phyloP scores from a whole-genome alignment of 192 early-diverging fungal genomes.

The Podila horticola region DNA sequence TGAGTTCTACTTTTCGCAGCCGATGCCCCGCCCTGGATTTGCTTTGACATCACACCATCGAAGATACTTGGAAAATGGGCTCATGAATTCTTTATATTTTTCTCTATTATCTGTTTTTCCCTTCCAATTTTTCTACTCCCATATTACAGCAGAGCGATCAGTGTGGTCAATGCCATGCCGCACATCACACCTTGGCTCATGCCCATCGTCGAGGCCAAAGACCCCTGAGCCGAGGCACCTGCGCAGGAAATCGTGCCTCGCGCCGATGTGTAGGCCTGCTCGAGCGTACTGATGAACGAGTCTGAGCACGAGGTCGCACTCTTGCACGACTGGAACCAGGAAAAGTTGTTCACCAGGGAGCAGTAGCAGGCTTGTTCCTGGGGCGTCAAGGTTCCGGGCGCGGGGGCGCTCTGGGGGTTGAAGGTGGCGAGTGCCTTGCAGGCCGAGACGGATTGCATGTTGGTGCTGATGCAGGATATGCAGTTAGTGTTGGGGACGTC shows the following conservation, averaged over 20 bases:
- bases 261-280: not conserved
- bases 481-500: not conserved
- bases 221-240: not conserved
- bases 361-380: slow-evolving; percentile 9
- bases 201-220: not conserved
- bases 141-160: not conserved
- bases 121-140: not conserved
- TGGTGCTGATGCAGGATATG: not conserved
- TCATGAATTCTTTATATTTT: no score
- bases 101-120: no score
- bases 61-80: no score
- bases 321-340: slow-evolving; percentile 3
- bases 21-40: no score
- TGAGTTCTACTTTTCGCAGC: no score
- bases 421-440: not conserved
- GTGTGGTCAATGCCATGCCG: not conserved
- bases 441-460: not conserved
- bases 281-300: not conserved
- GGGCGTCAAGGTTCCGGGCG: not conserved
- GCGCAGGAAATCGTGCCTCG: not conserved
- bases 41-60: no score
- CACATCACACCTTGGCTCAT: not conserved
- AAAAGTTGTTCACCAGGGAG: not conserved
- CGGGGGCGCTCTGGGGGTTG: not conserved
- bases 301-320: not conserved